phyloP scores from a whole-genome alignment of 176 grass and related monocot genomes.

The Secale cereale region DNA sequence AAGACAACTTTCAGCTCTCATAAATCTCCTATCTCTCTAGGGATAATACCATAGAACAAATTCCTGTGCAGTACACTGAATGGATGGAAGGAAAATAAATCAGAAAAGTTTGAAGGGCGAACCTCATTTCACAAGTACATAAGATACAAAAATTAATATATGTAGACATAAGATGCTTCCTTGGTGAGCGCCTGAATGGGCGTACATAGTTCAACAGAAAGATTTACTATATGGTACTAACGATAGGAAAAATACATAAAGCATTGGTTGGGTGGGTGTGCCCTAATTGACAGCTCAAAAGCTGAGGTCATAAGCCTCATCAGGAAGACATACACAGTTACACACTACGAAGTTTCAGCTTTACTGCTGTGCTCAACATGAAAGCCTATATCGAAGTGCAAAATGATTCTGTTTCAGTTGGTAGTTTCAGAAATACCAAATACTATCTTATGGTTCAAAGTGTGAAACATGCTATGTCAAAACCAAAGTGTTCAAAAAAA shows the following conservation, averaged over 20 bases:
- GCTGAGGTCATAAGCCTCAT: too few species aligned
- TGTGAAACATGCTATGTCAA: background rate
- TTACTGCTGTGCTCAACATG: background rate
- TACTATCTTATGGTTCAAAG: background rate
- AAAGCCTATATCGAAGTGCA: background rate
- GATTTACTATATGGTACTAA: background rate
- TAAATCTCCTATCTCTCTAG: slow-evolving; percentile 22
- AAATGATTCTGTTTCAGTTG: background rate
- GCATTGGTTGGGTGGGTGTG: too few species aligned
- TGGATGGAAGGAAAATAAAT: background rate
- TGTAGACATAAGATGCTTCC: background rate
- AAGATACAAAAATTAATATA: background rate
- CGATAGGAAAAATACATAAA: background rate
- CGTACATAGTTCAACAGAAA: background rate
- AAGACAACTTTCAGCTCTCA: slow-evolving; percentile 41
- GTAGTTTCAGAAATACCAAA: background rate
- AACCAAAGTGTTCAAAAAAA: background rate
- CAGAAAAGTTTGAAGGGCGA: background rate
- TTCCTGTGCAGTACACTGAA: slow-evolving; percentile 53
- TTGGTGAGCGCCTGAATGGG: background rate
- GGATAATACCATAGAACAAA: slow-evolving; percentile 34
- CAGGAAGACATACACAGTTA: background rate
- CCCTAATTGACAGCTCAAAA: too few species aligned
- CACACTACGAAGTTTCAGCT: background rate
- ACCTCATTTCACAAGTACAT: background rate